phyloP scores from a whole-genome alignment of 192 early-diverging fungal genomes.

The Coemansia sp. region DNA sequence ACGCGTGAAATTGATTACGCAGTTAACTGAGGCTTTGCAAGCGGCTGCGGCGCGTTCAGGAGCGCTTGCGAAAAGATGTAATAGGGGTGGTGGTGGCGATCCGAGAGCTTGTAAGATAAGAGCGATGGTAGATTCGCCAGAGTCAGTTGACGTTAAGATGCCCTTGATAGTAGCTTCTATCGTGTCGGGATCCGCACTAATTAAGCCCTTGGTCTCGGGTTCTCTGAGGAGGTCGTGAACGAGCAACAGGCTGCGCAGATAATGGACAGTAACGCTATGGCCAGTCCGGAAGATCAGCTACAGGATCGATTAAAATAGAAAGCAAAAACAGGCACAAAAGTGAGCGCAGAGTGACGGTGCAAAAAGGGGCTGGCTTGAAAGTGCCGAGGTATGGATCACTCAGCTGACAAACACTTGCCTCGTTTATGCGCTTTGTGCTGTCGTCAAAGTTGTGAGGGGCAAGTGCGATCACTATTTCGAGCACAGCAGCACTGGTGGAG shows the following conservation, averaged over 20 bases:
- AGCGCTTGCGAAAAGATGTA: conserved; percentile 5
- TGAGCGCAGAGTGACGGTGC: neutral
- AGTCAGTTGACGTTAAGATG: conserved; percentile 20
- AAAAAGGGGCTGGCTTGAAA: neutral
- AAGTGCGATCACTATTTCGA: conserved; percentile 10
- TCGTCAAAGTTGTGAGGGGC: conserved; percentile 33
- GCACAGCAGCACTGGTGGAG: neutral
- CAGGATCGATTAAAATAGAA: neutral
- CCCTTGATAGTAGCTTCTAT: conserved; percentile 38
- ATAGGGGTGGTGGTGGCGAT: conserved; percentile 6
- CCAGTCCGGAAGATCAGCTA: conserved; percentile 42
- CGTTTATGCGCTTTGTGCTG: conserved; percentile 23
- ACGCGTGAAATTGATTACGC: conserved; percentile 11
- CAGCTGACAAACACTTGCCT: conserved; percentile 29
- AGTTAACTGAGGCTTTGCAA: conserved; percentile 10
- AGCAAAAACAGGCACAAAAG: neutral
- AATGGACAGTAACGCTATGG: conserved; percentile 22
- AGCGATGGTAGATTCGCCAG: conserved; percentile 10
- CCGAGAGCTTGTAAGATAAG: conserved; percentile 34
- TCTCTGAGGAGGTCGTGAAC: conserved; percentile 40
- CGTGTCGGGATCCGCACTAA: conserved; percentile 26
- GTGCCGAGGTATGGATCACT: neutral
- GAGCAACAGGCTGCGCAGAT: conserved; percentile 43
- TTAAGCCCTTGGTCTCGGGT: conserved; percentile 21
- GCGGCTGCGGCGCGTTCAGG: neutral